A percentile compares a stretch with the other conserved stretches of the same genome.
Evolutionary conservation across 1,139 yeast species (phyloP).

Genomic region (Lodderomyces margitis): DNA sequence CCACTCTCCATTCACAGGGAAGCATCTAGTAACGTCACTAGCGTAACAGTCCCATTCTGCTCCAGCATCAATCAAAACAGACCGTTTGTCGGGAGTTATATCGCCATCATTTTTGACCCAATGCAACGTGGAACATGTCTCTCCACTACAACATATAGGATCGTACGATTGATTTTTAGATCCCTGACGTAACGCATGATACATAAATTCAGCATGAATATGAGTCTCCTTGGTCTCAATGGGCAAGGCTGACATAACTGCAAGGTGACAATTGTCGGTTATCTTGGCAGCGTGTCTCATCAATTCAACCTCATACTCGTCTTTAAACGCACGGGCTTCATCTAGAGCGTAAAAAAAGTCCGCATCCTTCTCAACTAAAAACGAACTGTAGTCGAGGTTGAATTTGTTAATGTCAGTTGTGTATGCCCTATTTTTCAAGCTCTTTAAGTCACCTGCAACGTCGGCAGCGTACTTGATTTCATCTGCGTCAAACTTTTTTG

Average conservation of each 20-base stretch:
- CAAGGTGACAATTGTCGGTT: slow-evolving; percentile 83
- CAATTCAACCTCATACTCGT: slow-evolving; percentile 71
- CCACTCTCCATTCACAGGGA: slow-evolving; percentile 91
- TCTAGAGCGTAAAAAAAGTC: slow-evolving; percentile 74
- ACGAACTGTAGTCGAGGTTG: slow-evolving; percentile 28
- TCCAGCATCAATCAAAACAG: slow-evolving; percentile 91
- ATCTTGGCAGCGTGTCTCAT: slow-evolving; percentile 79
- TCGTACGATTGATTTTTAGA: slow-evolving; percentile 86
- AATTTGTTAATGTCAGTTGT: slow-evolving; percentile 47
- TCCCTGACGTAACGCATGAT: slow-evolving; percentile 93
- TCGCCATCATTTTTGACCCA: slow-evolving; percentile 81
- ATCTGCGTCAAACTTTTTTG: slow-evolving; percentile 70
- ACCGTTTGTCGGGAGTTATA: slow-evolving; percentile 47
- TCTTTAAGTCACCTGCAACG: slow-evolving; percentile 13
- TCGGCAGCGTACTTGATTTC: slow-evolving; percentile 63
- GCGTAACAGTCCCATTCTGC: slow-evolving; percentile 96
- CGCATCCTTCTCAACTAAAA: slow-evolving; percentile 40
- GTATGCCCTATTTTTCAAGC: slow-evolving; percentile 18
- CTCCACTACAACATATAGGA: slow-evolving; percentile 94
- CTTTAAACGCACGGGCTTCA: slow-evolving; percentile 83
- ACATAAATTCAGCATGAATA: slow-evolving; percentile 90
- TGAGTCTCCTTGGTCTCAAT: slow-evolving; percentile 87
- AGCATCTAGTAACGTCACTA: slow-evolving; percentile 90
- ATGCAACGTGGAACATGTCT: slow-evolving; percentile 87
- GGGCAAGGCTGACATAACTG: slow-evolving; percentile 91